Evolutionary conservation across 129 eudicot genomes (phyloP), one percentile per base, ranked within the genome.

Genomic region (Artemisia argyi): DNA sequence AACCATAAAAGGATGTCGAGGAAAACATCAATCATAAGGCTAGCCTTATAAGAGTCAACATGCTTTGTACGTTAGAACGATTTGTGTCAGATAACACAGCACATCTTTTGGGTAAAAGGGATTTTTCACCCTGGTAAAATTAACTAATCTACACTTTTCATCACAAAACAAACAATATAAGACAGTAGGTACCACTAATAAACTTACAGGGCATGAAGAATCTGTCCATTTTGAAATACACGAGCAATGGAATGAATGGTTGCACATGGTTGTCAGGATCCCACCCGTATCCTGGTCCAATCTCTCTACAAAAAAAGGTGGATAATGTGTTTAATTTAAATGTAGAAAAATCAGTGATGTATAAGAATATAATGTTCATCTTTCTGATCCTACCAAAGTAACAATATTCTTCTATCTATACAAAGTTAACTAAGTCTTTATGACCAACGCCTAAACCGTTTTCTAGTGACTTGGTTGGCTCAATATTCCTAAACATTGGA

Each of bases 181-280:
- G 46, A 16, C 47, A 68, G 55, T 11, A 78, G 46, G 69, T 52
- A 18, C 26, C 3, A 60, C 8, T 7, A 18, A 52, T 79, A 73
- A 3, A 77, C 96, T 73, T 74, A 94, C 98, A 65, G 97, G 98
- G 73, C 98, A 94, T 22, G 98, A 94, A 76, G 98, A 94, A 83
- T 94, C 98, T 11, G 93, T 90, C 98, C 98, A 94, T 69, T 84
- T 87, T 48, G 97, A 94, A 52, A 94, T 90, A 76, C 98, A 94
- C 12, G 98, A 94, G 71, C 96, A 94, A 75, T 94, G 98, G 67
- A 94, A 94, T 57, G 98, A 94, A 81, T 94, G 98, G 73, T 90
- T 90, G 88, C 98, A 90, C 66, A 94, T 90, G 20, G 98, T 94
- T 78, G 87, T 94, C 44, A 94, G 86, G 73, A 86, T 94, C 69